These are phyloP conservation scores for Microsporum audouinii DNA, from an alignment of 2,329 filamentous ascomycete genomes.

Conservation along the genomic window DNA sequence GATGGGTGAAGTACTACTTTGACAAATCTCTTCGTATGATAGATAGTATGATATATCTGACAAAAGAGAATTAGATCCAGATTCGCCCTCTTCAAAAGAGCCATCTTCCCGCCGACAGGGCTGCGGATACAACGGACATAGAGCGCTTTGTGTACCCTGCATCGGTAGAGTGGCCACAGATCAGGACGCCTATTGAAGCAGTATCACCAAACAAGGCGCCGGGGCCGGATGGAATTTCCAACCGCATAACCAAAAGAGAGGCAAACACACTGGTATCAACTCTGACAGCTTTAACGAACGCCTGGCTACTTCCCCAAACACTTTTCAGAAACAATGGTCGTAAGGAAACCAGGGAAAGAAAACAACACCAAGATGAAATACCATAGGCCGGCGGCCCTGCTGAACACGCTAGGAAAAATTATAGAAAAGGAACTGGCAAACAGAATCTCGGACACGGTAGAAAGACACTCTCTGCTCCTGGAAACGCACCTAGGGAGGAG, in stretches of 20 bases:
- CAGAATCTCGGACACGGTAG: constrained; percentile 11
- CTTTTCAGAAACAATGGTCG: constrained; percentile 15
- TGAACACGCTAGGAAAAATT: constrained; percentile 15
- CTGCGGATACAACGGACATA: constrained; percentile 14
- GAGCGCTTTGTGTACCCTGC: constrained; percentile 12
- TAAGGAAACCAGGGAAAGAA: constrained; percentile 15
- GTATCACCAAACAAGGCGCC: constrained; percentile 18
- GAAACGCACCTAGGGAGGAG: constrained; percentile 5
- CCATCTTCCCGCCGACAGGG: constrained; percentile 17
- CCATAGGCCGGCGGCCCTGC: constrained; percentile 15
- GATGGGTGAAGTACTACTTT: too few relatives aligned
- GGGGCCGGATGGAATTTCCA: constrained; percentile 16
- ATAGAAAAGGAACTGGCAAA: constrained; percentile 12
- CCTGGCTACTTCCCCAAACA: constrained; percentile 15
- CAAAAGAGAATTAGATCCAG: neutral
- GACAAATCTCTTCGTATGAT: too few relatives aligned
- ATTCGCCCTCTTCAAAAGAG: constrained; percentile 8
- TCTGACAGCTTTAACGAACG: constrained; percentile 4
- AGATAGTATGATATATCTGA: too few relatives aligned
- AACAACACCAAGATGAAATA: constrained; percentile 14
- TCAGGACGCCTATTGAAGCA: constrained; percentile 15
- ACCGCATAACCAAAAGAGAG: neutral
- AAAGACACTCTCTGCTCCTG: constrained; percentile 12
- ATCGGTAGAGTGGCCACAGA: constrained; percentile 15
- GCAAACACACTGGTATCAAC: neutral